A percentile compares a stretch with the other conserved stretches of the same genome.
Evolutionary conservation across 805 yeast species (phyloP).

Genomic region (Limtongozyma cylindracea): DNA sequence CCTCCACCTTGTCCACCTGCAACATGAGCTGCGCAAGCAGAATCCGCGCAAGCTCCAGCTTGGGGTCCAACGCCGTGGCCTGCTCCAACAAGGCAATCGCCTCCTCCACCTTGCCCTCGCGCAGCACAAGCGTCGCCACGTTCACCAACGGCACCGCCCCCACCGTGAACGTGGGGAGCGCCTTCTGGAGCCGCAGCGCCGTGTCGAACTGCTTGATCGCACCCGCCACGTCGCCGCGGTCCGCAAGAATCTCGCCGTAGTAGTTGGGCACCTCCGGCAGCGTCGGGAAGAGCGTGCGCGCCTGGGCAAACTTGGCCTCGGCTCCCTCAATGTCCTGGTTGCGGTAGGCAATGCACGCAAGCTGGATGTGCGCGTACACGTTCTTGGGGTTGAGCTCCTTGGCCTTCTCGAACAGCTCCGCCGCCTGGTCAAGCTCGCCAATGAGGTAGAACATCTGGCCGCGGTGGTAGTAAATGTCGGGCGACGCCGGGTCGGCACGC

Average conservation of each 20-base stretch:
- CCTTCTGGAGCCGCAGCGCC: slow-evolving; percentile 63
- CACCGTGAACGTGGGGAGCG: slow-evolving; percentile 39
- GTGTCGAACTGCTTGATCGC: slow-evolving; percentile 72
- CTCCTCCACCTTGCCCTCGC: slow-evolving; percentile 20
- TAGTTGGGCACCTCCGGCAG: slow-evolving; percentile 86
- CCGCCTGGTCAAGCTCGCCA: slow-evolving; percentile 49
- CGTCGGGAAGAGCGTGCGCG: slow-evolving; percentile 55
- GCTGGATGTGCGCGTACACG: slow-evolving; percentile 71
- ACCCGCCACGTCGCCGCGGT: slow-evolving; percentile 40
- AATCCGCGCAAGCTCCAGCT: slow-evolving; percentile 69
- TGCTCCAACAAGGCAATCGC: slow-evolving; percentile 41
- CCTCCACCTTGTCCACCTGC: slow-evolving; percentile 61
- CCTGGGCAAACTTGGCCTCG: slow-evolving; percentile 39
- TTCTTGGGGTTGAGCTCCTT: slow-evolving; percentile 50
- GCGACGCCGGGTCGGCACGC: slow-evolving; percentile 36
- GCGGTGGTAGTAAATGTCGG: slow-evolving; percentile 79
- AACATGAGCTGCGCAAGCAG: slow-evolving; percentile 81
- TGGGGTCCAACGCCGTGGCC: slow-evolving; percentile 70
- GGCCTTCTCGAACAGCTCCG: slow-evolving; percentile 50
- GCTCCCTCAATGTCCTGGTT: slow-evolving; percentile 34
- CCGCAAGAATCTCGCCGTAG: slow-evolving; percentile 83
- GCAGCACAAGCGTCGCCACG: slow-evolving; percentile 53
- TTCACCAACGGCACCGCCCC: slow-evolving; percentile 81
- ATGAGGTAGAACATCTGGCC: slow-evolving; percentile 80
- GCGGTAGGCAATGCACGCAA: slow-evolving; percentile 81